Percentiles rank a stretch among this genome's conserved stretches.
Evolutionary conservation across 1,139 yeast genomes (phyloP).

Genomic region (Yamadazyma triangularis): DNA sequence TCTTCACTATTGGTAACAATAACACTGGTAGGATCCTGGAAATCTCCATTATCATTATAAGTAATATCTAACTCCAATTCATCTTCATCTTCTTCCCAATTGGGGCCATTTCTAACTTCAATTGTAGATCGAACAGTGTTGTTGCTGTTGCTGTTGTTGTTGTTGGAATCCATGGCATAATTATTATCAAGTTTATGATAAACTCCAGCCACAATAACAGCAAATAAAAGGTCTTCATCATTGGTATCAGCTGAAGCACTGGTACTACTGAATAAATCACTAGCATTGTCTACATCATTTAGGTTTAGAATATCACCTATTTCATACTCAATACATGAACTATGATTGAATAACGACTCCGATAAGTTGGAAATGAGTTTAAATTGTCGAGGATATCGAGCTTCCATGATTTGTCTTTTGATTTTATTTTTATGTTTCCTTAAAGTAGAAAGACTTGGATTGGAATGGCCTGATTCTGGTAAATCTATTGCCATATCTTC

Average conservation of each 20-base stretch:
- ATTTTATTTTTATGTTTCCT: conserved; percentile 31
- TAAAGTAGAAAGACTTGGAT: conserved; percentile 24
- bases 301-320: conserved; percentile 18
- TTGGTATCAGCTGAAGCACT: conserved; percentile 16
- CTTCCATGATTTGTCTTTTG: conserved; percentile 28
- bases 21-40: conserved; percentile 43
- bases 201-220: conserved; percentile 29
- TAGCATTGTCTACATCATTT: conserved; percentile 10
- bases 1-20: conserved; percentile 25
- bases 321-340: conserved; percentile 28
- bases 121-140: conserved; percentile 17
- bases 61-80: conserved; percentile 16
- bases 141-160: conserved; percentile 1
- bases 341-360: conserved; percentile 34
- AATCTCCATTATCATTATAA: conserved; percentile 31
- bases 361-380: conserved; percentile 33
- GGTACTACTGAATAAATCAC: conserved; percentile 12
- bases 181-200: conserved; percentile 15
- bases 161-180: conserved; percentile 5
- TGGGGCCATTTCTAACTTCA: conserved; percentile 42
- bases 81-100: conserved; percentile 35
- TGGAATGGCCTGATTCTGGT: conserved; percentile 8
- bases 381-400: conserved; percentile 36
- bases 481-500: conserved; percentile 40
- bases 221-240: conserved; percentile 39